phyloP scores from a whole-genome alignment of 108 stramenopile genomes.

The Licmophora abbreviata region DNA sequence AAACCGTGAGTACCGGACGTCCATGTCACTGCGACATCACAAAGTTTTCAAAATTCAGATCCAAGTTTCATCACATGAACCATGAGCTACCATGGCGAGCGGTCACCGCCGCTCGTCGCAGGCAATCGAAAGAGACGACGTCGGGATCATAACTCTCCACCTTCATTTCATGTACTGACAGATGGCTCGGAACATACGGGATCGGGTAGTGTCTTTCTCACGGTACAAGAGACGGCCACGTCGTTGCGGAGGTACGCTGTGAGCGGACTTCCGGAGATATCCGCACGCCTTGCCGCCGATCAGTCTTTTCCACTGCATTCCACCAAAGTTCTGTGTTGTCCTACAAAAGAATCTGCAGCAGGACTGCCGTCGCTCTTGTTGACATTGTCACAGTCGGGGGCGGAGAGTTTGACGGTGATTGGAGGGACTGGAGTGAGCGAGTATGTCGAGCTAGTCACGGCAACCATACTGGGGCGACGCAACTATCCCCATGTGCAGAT shows the following conservation, averaged over 20 bases:
- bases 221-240: constrained; percentile 26
- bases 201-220: constrained; percentile 53
- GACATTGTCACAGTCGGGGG: constrained; percentile 43
- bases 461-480: constrained; percentile 5
- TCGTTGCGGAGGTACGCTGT: constrained; percentile 36
- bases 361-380: constrained; percentile 50
- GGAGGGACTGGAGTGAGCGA: background rate
- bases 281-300: constrained; percentile 54
- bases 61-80: too few species aligned
- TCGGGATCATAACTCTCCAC: too few species aligned
- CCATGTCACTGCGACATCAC: too few species aligned
- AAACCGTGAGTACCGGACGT: too few species aligned
- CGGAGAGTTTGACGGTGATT: constrained; percentile 23
- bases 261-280: constrained; percentile 46
- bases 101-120: too few species aligned
- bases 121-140: too few species aligned
- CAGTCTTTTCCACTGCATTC: constrained; percentile 48
- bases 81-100: too few species aligned
- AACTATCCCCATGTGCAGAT: constrained; percentile 20
- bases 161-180: constrained; percentile 56
- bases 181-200: constrained; percentile 71
- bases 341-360: constrained; percentile 16
- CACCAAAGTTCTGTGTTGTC: constrained; percentile 28
- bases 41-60: too few species aligned
- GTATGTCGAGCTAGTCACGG: constrained; percentile 1